Conservation (phyloP, 2,329 filamentous ascomycete species). For the Curvularia sp. region DNA sequence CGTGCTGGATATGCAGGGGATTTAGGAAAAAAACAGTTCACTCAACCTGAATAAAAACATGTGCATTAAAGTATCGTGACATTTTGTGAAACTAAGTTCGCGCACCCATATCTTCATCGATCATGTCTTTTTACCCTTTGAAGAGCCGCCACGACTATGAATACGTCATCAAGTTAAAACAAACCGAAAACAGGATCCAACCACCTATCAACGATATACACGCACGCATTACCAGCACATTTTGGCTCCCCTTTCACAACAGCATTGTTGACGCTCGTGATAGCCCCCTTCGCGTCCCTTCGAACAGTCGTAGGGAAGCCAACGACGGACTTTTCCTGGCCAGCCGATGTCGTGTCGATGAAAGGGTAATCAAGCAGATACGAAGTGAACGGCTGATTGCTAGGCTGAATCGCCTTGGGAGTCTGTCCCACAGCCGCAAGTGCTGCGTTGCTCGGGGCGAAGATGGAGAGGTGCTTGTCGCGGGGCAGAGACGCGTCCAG, state of each 20-base stretch:
- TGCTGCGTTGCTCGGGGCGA: not conserved
- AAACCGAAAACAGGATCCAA: not conserved
- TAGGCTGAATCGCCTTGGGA: not conserved
- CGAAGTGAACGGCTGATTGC: not conserved
- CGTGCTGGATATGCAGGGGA: no score
- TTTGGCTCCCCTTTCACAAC: not conserved
- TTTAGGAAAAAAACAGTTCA: no score
- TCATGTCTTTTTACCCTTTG: no score
- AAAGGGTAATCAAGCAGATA: slow-evolving; percentile 2
- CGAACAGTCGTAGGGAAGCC: not conserved
- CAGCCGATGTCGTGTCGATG: not conserved
- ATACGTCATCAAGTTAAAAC: no score
- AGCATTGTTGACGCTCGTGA: slow-evolving; percentile 4
- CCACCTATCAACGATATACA: slow-evolving; percentile 1
- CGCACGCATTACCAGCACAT: not conserved
- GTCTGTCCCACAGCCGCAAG: not conserved
- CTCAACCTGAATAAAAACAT: no score
- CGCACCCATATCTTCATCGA: no score
- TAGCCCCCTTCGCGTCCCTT: not conserved
- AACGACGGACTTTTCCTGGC: not conserved
- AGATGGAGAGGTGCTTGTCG: slow-evolving; percentile 2
- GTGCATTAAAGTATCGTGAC: no score
- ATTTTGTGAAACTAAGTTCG: no score
- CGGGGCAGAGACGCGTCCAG: not conserved
- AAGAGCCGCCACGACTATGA: no score